Conservation (phyloP, 768 basidiomycete genomes). For the Lactifluus subvellereus region DNA sequence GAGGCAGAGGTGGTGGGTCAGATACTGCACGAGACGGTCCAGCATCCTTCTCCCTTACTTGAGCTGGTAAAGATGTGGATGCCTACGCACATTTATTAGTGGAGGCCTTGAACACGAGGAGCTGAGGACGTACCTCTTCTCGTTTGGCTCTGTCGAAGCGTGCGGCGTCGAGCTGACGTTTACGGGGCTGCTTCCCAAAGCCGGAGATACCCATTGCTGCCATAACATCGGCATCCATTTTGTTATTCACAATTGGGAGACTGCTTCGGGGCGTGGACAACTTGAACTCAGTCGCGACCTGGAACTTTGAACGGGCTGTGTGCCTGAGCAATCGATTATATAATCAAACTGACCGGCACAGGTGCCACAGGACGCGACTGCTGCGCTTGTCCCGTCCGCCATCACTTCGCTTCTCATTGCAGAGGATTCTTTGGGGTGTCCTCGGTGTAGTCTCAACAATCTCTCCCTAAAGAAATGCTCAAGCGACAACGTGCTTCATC, state of each 20-base stretch:
- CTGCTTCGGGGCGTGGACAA: neutral
- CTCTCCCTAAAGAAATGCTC: conserved; percentile 15
- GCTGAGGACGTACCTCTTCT: conserved; percentile 33
- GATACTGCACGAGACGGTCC: conserved; percentile 26
- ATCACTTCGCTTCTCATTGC: neutral
- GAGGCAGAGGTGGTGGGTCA: conserved; percentile 21
- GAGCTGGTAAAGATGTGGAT: neutral
- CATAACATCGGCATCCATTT: conserved; percentile 62
- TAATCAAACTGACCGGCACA: neutral
- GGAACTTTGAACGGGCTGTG: neutral
- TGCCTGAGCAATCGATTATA: neutral
- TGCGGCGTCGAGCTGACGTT: conserved; percentile 64
- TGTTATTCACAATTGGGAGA: conserved; percentile 2
- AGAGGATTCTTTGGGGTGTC: neutral
- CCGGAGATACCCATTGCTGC: conserved; percentile 80
- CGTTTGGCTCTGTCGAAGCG: conserved; percentile 75
- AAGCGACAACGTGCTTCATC: conserved; percentile 25
- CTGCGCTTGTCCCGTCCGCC: neutral
- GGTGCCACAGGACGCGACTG: neutral
- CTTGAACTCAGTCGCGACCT: neutral
- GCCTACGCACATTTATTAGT: conserved; percentile 5
- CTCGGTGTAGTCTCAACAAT: neutral
- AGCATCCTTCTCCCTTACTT: conserved; percentile 27
- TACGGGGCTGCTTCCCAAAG: conserved; percentile 70
- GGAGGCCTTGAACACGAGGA: neutral